These are phyloP conservation scores for Dendrobium catenatum DNA, from an alignment of 106 monocot species.

Conservation along the genomic window DNA sequence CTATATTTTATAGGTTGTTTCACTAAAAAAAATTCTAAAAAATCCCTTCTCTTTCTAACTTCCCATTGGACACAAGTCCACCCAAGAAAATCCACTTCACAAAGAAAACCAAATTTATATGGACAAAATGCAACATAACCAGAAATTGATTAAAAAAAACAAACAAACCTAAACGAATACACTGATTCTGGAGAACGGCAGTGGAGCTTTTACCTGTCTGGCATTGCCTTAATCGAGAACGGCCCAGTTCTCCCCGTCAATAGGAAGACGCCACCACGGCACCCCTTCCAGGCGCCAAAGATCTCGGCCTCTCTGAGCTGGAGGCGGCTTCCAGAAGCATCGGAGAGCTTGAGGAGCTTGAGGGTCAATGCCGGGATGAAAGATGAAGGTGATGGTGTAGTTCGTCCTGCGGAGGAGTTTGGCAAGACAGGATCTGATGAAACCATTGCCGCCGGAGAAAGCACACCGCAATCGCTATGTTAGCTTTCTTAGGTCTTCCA, in stretches of 20 bases:
- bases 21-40: too few species aligned
- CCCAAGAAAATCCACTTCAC: too few species aligned
- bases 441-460: constrained; percentile 52
- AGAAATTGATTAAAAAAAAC: neutral
- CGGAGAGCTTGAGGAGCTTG: constrained; percentile 52
- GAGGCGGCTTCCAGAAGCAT: constrained; percentile 29
- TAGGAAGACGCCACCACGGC: constrained; percentile 7
- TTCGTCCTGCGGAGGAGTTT: constrained; percentile 10
- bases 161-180: neutral
- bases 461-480: neutral
- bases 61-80: too few species aligned
- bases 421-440: constrained; percentile 37
- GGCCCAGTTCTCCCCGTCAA: constrained; percentile 58
- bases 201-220: neutral
- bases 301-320: too few species aligned
- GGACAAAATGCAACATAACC: too few species aligned
- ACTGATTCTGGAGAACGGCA: neutral
- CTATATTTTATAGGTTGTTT: too few species aligned
- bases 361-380: constrained; percentile 25
- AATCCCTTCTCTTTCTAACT: too few species aligned
- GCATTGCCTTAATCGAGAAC: constrained; percentile 41
- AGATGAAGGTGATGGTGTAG: constrained; percentile 35
- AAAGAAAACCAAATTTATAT: too few species aligned
- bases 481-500: too few species aligned
- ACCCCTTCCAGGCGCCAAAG: constrained; percentile 27